Evolutionary conservation across 345 rosid genomes (phyloP), one percentile per base, ranked within the genome.

Genomic region (Moricandia moricandioides): DNA sequence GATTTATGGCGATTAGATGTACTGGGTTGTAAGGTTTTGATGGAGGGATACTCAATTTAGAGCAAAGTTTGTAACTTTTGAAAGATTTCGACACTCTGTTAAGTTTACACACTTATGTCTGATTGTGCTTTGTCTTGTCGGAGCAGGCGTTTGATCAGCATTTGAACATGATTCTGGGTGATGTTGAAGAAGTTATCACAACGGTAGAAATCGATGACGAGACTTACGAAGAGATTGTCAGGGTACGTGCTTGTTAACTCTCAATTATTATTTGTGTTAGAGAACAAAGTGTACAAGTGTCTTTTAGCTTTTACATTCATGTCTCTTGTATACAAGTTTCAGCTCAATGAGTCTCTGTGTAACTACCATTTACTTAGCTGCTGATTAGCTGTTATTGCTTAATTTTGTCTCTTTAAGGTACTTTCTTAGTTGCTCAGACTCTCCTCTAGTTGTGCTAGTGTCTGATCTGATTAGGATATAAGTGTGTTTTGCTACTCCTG

Each of bases 121-220:
- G 34, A 34, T 21, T 69, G 21, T 73, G 13, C 17, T n/a, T 6
- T 49, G 4, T 72, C 62, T 13, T 45, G 49, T 12, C 73, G 65
- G 49, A 56, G 21, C 89, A 96, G 98, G 99, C 99, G 45, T 96
- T 92, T 81, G 99, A 96, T 87, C 98, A 96, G 85, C 99, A 96
- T 83, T 83, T 96, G 71, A 96, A 96, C 77, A 96, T 96, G 99
- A 92, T 96, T 78, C 97, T 96, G 14, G 99, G 98, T 67, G 98
- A 96, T 75, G 99, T 96, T 62, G 99, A 96, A 84, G 99, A 96
- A 82, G 82, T 87, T 54, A 90, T 96, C 61, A 96, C 98, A 5
- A 89, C 99, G 0, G 88, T 96, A n/a, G 99, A 96, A 82, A 96
- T 96, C 31, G 99, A 96, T 60, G 99, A 96, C 55, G 97, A 92